These are phyloP conservation scores for Fusarium sp. DNA, from an alignment of 2,329 filamentous ascomycete species.

Conservation along the genomic window DNA sequence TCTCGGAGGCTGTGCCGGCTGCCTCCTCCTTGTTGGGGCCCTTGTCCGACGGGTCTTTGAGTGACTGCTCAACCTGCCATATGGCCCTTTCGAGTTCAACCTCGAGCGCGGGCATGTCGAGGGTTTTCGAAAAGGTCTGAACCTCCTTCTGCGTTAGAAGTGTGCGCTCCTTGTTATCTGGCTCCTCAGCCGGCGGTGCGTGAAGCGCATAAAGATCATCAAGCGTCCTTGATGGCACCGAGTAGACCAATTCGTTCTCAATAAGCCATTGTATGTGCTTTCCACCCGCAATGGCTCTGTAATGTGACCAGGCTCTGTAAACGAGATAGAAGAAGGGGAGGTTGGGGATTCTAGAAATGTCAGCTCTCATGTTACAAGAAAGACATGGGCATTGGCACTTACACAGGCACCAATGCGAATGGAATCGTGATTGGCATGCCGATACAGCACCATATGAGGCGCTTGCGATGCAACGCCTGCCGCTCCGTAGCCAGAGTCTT, in stretches of 20 bases:
- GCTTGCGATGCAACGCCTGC: conserved; percentile 79
- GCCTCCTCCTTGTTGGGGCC: conserved; percentile 22
- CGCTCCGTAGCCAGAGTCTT: conserved; percentile 81
- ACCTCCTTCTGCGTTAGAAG: conserved; percentile 66
- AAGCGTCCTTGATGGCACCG: conserved; percentile 74
- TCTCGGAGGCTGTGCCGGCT: conserved; percentile 24
- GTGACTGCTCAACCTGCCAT: conserved; percentile 73
- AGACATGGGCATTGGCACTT: conserved; percentile 54
- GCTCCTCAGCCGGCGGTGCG: conserved; percentile 38
- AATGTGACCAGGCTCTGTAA: conserved; percentile 93
- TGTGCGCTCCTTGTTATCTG: conserved; percentile 48
- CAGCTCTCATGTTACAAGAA: background rate
- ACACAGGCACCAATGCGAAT: conserved; percentile 88
- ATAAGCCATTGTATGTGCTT: conserved; percentile 87
- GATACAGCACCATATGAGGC: conserved; percentile 83
- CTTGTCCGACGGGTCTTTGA: conserved; percentile 52
- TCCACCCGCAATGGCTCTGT: conserved; percentile 85
- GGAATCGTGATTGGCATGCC: conserved; percentile 87
- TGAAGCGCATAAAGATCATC: conserved; percentile 78
- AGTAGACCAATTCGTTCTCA: conserved; percentile 75
- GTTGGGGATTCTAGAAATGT: conserved; percentile 78
- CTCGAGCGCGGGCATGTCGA: conserved; percentile 77
- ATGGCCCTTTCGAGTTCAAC: conserved; percentile 81
- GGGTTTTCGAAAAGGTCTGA: conserved; percentile 67
- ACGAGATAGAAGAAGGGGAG: conserved; percentile 96